Evolutionary conservation across 2,329 filamentous ascomycete genomes (phyloP), one percentile per base, ranked within the genome.

Genomic region (Trichoderma sp.): DNA sequence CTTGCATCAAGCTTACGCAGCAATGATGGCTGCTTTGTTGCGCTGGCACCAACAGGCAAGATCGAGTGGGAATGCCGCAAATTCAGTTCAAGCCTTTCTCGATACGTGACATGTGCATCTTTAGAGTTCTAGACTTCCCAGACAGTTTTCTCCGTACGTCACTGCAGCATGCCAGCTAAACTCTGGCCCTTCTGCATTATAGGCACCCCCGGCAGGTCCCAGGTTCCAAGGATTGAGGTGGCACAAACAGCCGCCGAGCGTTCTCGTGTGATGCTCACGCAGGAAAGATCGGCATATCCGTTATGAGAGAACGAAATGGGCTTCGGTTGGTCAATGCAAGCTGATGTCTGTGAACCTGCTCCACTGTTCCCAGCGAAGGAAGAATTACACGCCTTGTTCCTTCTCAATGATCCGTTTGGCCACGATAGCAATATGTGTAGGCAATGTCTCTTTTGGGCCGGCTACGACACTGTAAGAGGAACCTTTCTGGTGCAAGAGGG

Each of bases 401-500:
- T 68, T 40, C 29, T 47, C 56, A 52, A 62, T 53, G 40, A 33
- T n/a, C 55, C 10, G 40, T 37, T 68, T 35, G 72, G 70, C 70
- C 69, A 74, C 72, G 55, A 73, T 70, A 66, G 71, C 73, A 71
- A 70, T 71, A 74, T 75, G 73, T 72, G 72, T 73, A 72, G 73
- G 72, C 72, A 72, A 72, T 72, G 71, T 62, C 66, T 72, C 72
- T 70, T 69, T 73, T 73, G 68, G 71, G 68, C 71, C 70, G 68
- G 68, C 73, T 73, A 74, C 72, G 72, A 71, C 72, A 75, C 72
- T 70, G 72, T 70, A 68, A 65, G 64, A 71, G 67, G 64, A 71
- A 70, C 72, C 68, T 68, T 76, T 73, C 73, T 67, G 72, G 72
- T 72, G 71, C 72, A 70, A 71, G 75, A 74, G 77, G 76, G 74